Evolutionary conservation across 2,329 filamentous ascomycete species (phyloP).

Genomic region (Colletotrichum endophyticum): DNA sequence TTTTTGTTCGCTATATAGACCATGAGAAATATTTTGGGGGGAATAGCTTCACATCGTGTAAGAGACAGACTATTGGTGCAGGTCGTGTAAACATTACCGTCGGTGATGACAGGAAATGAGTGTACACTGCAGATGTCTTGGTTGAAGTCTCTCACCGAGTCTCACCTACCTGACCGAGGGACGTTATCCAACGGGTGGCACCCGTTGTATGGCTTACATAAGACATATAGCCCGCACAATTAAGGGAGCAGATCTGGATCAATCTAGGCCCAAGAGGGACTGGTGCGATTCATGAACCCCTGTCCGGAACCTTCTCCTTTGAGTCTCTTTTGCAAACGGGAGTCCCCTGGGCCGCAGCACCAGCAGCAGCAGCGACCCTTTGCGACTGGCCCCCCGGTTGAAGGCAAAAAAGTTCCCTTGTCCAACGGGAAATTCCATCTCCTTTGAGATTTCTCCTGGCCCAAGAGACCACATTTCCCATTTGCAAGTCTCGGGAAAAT

Average conservation of each 20-base stretch:
- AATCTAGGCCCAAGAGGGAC: slow-evolving; percentile 1
- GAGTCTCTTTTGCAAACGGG: slow-evolving; percentile 1
- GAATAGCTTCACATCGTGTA: background rate
- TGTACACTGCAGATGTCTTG: too few relatives aligned
- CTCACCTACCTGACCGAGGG: background rate
- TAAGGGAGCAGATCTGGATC: slow-evolving; percentile 19
- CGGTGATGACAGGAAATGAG: background rate
- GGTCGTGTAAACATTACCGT: background rate
- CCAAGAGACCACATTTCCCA: slow-evolving; percentile 19
- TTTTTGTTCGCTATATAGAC: background rate
- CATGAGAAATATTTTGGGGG: background rate
- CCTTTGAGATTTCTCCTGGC: background rate
- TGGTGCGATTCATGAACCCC: slow-evolving; percentile 14
- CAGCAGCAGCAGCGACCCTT: background rate
- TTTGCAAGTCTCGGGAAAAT: slow-evolving; percentile 1
- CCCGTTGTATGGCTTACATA: background rate
- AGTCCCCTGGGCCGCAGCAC: background rate
- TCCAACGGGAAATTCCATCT: slow-evolving; percentile 17
- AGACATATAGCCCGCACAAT: slow-evolving; percentile 3
- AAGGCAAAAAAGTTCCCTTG: slow-evolving; percentile 16
- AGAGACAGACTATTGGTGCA: background rate
- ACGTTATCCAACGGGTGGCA: background rate
- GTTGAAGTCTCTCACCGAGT: background rate
- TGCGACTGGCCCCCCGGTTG: background rate
- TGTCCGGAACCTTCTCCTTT: slow-evolving; percentile 16